Conservation (phyloP, 495 filamentous ascomycete genomes). For the Hyphodiscus hymeniophilus region DNA sequence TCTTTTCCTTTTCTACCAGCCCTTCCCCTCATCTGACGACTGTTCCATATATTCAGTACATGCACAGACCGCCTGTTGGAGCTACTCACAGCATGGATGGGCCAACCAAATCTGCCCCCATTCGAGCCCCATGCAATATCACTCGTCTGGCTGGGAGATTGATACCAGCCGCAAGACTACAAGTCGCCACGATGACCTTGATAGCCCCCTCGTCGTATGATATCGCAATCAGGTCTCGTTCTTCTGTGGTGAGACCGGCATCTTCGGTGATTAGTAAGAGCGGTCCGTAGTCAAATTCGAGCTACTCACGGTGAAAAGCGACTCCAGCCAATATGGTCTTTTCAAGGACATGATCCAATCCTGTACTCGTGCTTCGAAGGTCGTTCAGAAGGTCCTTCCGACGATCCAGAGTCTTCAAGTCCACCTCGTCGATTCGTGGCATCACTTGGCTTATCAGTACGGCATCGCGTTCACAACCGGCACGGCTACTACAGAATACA, state of each 20-base stretch:
- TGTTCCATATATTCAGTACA: slow-evolving; percentile 21
- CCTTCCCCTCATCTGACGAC: slow-evolving; percentile 76
- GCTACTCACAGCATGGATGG: slow-evolving; percentile 63
- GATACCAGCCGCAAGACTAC: slow-evolving; percentile 77
- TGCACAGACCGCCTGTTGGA: background rate
- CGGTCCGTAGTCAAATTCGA: background rate
- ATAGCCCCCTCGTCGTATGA: slow-evolving; percentile 65
- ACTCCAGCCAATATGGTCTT: slow-evolving; percentile 58
- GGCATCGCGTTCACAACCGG: slow-evolving; percentile 56
- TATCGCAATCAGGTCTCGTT: slow-evolving; percentile 64
- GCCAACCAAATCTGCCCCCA: slow-evolving; percentile 70
- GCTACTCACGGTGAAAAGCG: slow-evolving; percentile 60
- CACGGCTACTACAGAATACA: slow-evolving; percentile 68
- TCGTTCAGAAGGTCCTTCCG: slow-evolving; percentile 61
- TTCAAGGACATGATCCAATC: slow-evolving; percentile 59
- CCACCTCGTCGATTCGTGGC: slow-evolving; percentile 34
- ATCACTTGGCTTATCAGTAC: slow-evolving; percentile 54
- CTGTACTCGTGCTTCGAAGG: slow-evolving; percentile 56
- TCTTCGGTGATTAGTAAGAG: slow-evolving; percentile 30
- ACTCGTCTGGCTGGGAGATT: slow-evolving; percentile 70
- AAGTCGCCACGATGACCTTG: slow-evolving; percentile 72
- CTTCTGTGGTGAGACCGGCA: slow-evolving; percentile 72
- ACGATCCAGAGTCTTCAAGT: slow-evolving; percentile 42
- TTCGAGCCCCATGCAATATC: slow-evolving; percentile 68
- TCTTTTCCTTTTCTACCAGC: slow-evolving; percentile 81